Evolutionary conservation across 441 rosid genomes (phyloP).

Genomic region (Brassica balearica): DNA sequence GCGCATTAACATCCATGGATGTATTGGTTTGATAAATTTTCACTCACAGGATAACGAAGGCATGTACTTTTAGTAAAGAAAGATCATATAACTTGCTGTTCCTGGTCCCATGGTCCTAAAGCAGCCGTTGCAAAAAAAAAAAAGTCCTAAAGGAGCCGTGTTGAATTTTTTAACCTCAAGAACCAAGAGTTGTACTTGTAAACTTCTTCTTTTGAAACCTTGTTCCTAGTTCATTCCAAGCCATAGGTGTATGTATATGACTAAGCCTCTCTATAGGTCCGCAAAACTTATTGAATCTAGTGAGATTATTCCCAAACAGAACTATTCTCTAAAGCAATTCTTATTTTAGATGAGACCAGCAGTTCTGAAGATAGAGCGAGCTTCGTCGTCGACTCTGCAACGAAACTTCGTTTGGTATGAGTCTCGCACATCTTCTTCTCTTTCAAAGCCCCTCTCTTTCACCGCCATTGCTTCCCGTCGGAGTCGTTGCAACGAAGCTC

Average conservation of each 20-base stretch:
- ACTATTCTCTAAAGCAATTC: constrained; percentile 1
- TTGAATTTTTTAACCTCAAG: neutral
- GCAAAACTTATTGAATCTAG: too few species aligned
- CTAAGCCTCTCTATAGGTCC: too few species aligned
- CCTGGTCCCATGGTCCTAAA: neutral
- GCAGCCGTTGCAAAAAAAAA: neutral
- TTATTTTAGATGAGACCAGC: constrained; percentile 2
- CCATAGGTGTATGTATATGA: too few species aligned
- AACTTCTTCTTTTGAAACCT: constrained; percentile 58
- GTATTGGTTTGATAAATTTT: neutral
- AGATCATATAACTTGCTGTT: neutral
- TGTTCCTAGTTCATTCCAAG: constrained; percentile 25
- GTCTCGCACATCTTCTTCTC: too few species aligned
- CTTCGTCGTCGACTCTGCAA: too few species aligned
- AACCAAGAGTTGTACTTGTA: constrained; percentile 18
- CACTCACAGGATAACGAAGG: neutral
- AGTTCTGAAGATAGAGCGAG: too few species aligned
- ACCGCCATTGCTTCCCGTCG: too few species aligned
- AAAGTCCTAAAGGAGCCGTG: neutral
- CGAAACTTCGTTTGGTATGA: too few species aligned
- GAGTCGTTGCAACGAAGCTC: too few species aligned
- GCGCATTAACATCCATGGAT: neutral
- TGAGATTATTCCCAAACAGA: too few species aligned
- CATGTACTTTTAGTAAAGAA: neutral
- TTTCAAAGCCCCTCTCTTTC: too few species aligned